Evolutionary conservation across 805 yeast genomes (phyloP).

Genomic region (Saccharomycopsis lassenensis): DNA sequence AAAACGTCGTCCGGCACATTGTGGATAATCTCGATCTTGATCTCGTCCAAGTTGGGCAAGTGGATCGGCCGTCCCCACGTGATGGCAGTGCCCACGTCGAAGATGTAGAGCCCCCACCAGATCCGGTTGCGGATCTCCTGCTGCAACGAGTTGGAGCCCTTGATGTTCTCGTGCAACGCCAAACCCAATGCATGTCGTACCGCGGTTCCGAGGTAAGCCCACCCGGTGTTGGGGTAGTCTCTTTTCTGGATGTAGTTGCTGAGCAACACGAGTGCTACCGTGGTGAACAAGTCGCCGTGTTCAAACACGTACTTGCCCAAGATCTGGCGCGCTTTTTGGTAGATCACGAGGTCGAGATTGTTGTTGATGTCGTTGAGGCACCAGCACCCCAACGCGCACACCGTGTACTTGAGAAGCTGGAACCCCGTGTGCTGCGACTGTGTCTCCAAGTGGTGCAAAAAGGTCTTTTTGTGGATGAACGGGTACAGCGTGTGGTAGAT

Average conservation of each 20-base stretch:
- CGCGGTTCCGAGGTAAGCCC: slow-evolving; percentile 57
- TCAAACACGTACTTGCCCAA: slow-evolving; percentile 41
- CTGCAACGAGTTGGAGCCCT: slow-evolving; percentile 29
- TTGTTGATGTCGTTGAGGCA: slow-evolving; percentile 42
- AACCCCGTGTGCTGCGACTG: slow-evolving; percentile 23
- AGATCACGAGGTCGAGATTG: slow-evolving; percentile 43
- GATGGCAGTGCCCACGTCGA: slow-evolving; percentile 53
- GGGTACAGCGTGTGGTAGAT: slow-evolving; percentile 56
- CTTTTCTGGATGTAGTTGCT: slow-evolving; percentile 55
- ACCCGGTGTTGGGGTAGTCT: slow-evolving; percentile 56
- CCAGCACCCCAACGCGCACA: slow-evolving; percentile 63
- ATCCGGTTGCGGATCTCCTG: slow-evolving; percentile 47
- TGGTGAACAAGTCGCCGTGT: slow-evolving; percentile 44
- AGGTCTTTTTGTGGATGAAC: slow-evolving; percentile 43
- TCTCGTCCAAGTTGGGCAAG: slow-evolving; percentile 34
- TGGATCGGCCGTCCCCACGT: slow-evolving; percentile 57
- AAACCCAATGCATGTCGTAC: slow-evolving; percentile 56
- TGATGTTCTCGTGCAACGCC: slow-evolving; percentile 29
- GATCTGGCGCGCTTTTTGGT: slow-evolving; percentile 38
- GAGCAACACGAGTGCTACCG: slow-evolving; percentile 41
- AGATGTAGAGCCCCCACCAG: slow-evolving; percentile 60
- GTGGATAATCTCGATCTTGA: slow-evolving; percentile 40
- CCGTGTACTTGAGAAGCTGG: slow-evolving; percentile 40
- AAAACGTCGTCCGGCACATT: slow-evolving; percentile 34
- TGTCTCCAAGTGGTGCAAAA: slow-evolving; percentile 32